Conservation (phyloP, 345 rosid genomes). For the Sonneratia alba region DNA sequence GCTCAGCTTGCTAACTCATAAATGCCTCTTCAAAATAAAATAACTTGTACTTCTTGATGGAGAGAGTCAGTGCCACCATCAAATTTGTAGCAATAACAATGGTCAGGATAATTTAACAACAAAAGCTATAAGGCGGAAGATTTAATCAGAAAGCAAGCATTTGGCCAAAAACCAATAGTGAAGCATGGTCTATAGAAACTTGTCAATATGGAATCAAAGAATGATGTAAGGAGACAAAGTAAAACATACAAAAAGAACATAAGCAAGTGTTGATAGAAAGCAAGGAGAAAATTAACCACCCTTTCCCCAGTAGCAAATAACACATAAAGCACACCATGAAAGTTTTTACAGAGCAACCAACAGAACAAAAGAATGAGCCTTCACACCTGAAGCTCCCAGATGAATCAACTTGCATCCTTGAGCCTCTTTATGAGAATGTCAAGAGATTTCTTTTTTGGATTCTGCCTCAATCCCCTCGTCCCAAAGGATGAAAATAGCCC, state of each 20-base stretch:
- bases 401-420: slow-evolving; percentile 68
- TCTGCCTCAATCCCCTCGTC: slow-evolving; percentile 72
- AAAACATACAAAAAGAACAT: slow-evolving; percentile 22
- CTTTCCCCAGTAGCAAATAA: slow-evolving; percentile 10
- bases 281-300: slow-evolving; percentile 11
- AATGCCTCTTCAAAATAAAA: too few species aligned
- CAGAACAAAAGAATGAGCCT: slow-evolving; percentile 12
- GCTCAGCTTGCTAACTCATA: too few species aligned
- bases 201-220: neutral
- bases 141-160: neutral
- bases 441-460: slow-evolving; percentile 87
- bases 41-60: too few species aligned
- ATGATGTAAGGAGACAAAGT: slow-evolving; percentile 14
- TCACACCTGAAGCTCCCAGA: slow-evolving; percentile 17
- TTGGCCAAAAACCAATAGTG: neutral
- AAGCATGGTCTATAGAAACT: neutral
- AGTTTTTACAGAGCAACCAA: slow-evolving; percentile 28
- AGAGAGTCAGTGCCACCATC: too few species aligned
- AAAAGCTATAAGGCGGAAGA: too few species aligned
- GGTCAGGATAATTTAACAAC: neutral
- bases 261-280: slow-evolving; percentile 19
- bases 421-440: slow-evolving; percentile 82
- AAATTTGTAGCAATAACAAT: neutral
- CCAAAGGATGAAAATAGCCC: slow-evolving; percentile 88
- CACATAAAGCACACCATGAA: slow-evolving; percentile 17